Base-by-base conservation (phyloP, 495 filamentous ascomycete genomes). In the Neurospora sp. region DNA sequence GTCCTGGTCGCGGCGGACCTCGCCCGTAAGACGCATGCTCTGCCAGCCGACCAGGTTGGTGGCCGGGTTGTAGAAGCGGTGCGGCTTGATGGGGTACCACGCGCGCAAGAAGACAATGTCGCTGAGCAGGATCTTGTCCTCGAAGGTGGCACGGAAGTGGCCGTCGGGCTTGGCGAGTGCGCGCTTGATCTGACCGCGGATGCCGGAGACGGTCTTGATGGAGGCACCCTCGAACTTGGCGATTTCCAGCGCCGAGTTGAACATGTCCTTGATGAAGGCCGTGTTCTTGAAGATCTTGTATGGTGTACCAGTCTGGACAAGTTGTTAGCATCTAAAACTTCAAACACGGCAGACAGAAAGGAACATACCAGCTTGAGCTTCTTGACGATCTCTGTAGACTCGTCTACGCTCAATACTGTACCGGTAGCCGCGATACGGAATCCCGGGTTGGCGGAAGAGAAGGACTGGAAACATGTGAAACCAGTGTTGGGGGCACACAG, bases 211-310 rank as follows among this genome's bases (percentile, higher is more conserved):
- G 1, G 96, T 99, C 72, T 93, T 92, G 82, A 99, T 95, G 65
- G 91, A 89, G 10, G 96, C 96, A 44, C 96, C 96, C 83, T 98
- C 96, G 77, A 99, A 98, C 82, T 98, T 98, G 80, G 96, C 95
- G 72, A 98, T 94, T 79, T 99, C 96, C 16, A 99, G 87, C 0
- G 92, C 84, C 1, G 90, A 90, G 77, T 88, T 94, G 86, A 99
- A 99, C 96, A 99, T 99, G 81, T 98, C 93, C 79, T 94, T 95
- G 85, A 99, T 96, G 82, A 99, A 98, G 20, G 96, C 94, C 0
- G 96, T 99, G 83, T 99, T 99, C 79, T 96, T 96, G 88, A 97
- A 99, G 81, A 99, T 97, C 85, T 98, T 99, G 84, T 93, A 94
- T 7, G 96, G 93, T 38, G 88, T 76, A 48, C 79, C 79, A 3